These are phyloP conservation scores for Colletotrichum siamense DNA, from an alignment of 2,329 filamentous ascomycete species.

Conservation along the genomic window DNA sequence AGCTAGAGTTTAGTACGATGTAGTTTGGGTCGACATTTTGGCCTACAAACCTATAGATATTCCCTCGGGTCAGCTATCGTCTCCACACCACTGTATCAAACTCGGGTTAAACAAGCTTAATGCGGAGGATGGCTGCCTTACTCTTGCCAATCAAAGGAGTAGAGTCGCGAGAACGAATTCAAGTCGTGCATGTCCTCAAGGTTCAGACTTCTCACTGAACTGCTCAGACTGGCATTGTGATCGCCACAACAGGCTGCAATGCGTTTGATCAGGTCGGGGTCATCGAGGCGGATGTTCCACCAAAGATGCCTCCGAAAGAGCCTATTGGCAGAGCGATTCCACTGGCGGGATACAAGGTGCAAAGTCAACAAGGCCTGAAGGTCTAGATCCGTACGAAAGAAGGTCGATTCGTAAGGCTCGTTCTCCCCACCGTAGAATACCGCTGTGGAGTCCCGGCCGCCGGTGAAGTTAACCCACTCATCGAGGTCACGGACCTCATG, in stretches of 20 bases:
- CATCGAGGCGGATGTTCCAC: not conserved
- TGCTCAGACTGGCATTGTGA: not conserved
- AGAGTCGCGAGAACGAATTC: not conserved
- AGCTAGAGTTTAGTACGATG: not conserved
- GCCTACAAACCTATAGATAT: not conserved
- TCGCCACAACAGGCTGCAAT: not conserved
- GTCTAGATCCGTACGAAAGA: not conserved
- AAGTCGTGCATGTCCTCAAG: not conserved
- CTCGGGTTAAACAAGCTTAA: not conserved
- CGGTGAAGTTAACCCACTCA: not conserved
- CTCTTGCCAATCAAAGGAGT: not conserved
- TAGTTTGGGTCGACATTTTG: not conserved
- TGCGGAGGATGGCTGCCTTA: not conserved
- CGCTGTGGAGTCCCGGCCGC: not conserved
- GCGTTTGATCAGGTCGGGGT: not conserved
- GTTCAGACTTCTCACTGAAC: not conserved
- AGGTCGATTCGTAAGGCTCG: not conserved
- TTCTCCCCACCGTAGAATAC: not conserved
- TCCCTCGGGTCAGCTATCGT: not conserved
- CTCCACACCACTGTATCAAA: accelerated
- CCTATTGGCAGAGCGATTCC: not conserved
- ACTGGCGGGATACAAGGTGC: not conserved
- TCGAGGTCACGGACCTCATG: not conserved
- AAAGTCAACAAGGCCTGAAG: not conserved
- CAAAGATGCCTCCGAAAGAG: not conserved